These are phyloP conservation scores for Solanum chilense DNA, from an alignment of 257 asterid species.

Conservation along the genomic window DNA sequence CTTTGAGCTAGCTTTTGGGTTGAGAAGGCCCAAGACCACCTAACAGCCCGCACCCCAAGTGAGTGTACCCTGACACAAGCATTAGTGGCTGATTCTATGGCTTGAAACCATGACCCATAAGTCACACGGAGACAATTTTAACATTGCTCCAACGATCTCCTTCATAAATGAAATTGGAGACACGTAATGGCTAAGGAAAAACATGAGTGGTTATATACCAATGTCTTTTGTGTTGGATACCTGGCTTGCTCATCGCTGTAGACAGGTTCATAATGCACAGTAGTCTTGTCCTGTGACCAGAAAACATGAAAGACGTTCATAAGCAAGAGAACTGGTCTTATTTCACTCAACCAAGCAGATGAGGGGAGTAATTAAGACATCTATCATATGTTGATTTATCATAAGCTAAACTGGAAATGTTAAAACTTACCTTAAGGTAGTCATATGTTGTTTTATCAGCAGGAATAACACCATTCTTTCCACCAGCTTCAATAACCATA, in stretches of 20 bases:
- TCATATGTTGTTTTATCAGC: conserved; percentile 84
- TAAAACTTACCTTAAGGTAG: conserved; percentile 69
- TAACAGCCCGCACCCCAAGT: not conserved
- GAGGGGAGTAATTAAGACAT: conserved; percentile 25
- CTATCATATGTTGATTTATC: conserved; percentile 76
- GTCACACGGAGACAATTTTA: not conserved
- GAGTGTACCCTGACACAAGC: not conserved
- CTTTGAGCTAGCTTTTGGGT: no score
- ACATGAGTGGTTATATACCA: not conserved
- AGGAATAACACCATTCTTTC: conserved; percentile 37
- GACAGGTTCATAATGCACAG: conserved; percentile 77
- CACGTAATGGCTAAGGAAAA: not conserved
- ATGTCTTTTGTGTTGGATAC: conserved; percentile 16
- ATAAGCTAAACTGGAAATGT: not conserved
- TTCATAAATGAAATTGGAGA: not conserved
- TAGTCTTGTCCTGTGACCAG: conserved; percentile 61
- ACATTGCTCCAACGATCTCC: not conserved
- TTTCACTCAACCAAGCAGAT: not conserved
- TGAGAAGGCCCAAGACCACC: no score
- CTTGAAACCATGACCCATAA: not conserved
- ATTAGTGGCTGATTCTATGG: not conserved
- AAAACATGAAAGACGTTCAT: not conserved
- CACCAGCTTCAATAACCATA: conserved; percentile 85
- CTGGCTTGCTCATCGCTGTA: conserved; percentile 85
- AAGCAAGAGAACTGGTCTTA: not conserved